Conservation (phyloP, 352 stramenopile genomes). For the Globisporangium recalcitrans region DNA sequence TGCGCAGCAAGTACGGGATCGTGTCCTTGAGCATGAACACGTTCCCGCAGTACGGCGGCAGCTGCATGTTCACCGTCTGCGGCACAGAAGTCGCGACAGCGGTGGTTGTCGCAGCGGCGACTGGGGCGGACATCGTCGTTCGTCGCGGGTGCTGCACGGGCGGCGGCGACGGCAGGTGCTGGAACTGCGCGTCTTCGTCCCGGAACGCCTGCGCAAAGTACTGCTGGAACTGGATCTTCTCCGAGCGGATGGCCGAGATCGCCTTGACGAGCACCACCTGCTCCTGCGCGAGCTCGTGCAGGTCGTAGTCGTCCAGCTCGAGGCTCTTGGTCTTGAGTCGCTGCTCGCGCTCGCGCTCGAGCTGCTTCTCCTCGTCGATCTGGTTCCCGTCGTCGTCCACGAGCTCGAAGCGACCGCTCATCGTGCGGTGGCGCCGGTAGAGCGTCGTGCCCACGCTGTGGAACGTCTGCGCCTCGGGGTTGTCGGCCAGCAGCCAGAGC, state of each 20-base stretch:
- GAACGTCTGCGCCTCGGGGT: constrained; percentile 10
- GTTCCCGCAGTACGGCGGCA: constrained; percentile 73
- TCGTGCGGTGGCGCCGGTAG: constrained; percentile 13
- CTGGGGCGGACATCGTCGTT: constrained; percentile 27
- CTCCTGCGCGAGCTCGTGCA: constrained; percentile 56
- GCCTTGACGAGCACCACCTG: constrained; percentile 44
- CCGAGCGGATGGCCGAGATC: constrained; percentile 51
- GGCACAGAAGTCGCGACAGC: constrained; percentile 19
- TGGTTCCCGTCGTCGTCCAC: constrained; percentile 67
- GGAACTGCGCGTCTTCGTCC: constrained; percentile 35
- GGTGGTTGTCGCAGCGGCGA: constrained; percentile 15
- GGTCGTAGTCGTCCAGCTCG: constrained; percentile 59
- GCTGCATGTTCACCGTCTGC: constrained; percentile 24
- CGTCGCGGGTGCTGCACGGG: constrained; percentile 21
- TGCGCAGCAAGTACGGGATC: constrained; percentile 69
- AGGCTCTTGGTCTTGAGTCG: constrained; percentile 47
- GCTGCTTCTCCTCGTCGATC: constrained; percentile 47
- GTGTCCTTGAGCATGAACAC: constrained; percentile 74
- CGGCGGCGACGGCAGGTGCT: constrained; percentile 18
- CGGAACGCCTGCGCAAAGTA: constrained; percentile 53
- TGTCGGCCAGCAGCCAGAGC: constrained; percentile 19
- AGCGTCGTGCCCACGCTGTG: constrained; percentile 10
- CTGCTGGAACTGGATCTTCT: constrained; percentile 55
- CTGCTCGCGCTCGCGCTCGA: constrained; percentile 43
- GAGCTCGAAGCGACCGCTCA: constrained; percentile 40